Conservation (phyloP, 306 rosid species). For the Castanospermum australe region DNA sequence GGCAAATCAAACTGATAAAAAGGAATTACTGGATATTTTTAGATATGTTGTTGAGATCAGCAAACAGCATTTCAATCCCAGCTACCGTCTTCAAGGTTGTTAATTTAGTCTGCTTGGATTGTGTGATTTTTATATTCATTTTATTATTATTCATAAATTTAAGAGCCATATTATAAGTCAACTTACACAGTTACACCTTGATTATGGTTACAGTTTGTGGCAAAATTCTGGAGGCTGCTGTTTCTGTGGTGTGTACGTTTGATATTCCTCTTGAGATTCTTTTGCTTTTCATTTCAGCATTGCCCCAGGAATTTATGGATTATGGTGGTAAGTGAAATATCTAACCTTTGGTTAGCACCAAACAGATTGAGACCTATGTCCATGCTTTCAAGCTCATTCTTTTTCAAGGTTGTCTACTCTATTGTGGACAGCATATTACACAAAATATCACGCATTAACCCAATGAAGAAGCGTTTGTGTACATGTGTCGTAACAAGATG, state of each 20-base stretch:
- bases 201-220: slow-evolving; percentile 66
- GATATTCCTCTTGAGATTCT: slow-evolving; percentile 70
- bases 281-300: slow-evolving; percentile 75
- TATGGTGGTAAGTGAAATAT: slow-evolving; percentile 60
- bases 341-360: neutral
- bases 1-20: slow-evolving; percentile 42
- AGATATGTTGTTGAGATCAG: slow-evolving; percentile 85
- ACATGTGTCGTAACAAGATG: neutral
- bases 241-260: slow-evolving; percentile 65
- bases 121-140: slow-evolving; percentile 24
- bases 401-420: neutral
- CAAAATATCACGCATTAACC: neutral
- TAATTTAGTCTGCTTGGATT: slow-evolving; percentile 43
- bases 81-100: slow-evolving; percentile 84
- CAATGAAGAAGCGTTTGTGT: neutral
- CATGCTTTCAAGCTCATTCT: neutral
- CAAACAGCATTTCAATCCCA: slow-evolving; percentile 96
- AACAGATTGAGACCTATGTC: neutral
- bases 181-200: slow-evolving; percentile 4
- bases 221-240: slow-evolving; percentile 72
- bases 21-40: slow-evolving; percentile 58
- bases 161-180: slow-evolving; percentile 26
- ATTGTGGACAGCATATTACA: neutral
- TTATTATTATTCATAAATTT: slow-evolving; percentile 18
- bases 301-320: slow-evolving; percentile 85